Evolutionary conservation across 257 asterid species (phyloP).

Genomic region (Rauvolfia tetraphylla): DNA sequence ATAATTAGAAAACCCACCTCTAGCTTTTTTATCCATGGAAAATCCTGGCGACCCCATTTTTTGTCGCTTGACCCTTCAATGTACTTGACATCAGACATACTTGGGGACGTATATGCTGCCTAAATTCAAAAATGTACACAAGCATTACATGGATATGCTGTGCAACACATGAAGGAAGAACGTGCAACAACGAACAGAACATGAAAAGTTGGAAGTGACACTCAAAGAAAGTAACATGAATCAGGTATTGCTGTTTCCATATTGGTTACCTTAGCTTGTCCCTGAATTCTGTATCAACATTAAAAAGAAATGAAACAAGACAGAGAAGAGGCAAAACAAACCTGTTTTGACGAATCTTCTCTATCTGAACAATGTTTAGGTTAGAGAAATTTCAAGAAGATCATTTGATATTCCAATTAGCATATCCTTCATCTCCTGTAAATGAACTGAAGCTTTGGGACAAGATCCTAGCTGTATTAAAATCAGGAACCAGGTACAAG

Average conservation of each 20-base stretch:
- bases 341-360: slow-evolving; percentile 83
- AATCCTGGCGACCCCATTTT: slow-evolving; percentile 80
- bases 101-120: slow-evolving; percentile 75
- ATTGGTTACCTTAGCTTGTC: not conserved
- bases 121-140: slow-evolving; percentile 32
- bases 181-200: slow-evolving; percentile 8
- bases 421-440: slow-evolving; percentile 77
- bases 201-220: not conserved
- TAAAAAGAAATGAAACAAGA: not conserved
- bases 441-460: slow-evolving; percentile 74
- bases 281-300: not conserved
- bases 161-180: slow-evolving; percentile 15
- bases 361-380: slow-evolving; percentile 60
- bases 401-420: slow-evolving; percentile 79
- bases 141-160: slow-evolving; percentile 2
- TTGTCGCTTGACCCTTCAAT: slow-evolving; percentile 80
- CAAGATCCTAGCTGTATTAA: slow-evolving; percentile 78
- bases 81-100: slow-evolving; percentile 60
- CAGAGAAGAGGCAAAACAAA: slow-evolving; percentile 24
- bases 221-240: not conserved
- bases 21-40: slow-evolving; percentile 79
- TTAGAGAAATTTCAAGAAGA: slow-evolving; percentile 73
- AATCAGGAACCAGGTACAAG: slow-evolving; percentile 24
- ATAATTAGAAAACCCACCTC: slow-evolving; percentile 53
- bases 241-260: not conserved